Evolutionary conservation across 495 filamentous ascomycete genomes (phyloP).

Genomic region (Penicillium canariense): DNA sequence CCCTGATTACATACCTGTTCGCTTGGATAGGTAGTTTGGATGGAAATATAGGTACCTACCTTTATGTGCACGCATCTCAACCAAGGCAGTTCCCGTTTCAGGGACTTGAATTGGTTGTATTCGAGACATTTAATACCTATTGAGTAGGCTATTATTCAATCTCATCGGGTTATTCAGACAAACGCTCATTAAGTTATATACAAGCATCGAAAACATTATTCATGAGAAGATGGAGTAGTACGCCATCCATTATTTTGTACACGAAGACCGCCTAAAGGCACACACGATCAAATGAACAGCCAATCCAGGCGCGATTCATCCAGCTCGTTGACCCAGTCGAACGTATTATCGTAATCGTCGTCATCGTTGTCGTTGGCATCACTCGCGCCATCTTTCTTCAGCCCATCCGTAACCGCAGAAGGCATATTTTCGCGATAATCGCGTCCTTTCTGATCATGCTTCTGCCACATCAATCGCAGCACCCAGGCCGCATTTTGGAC

Average conservation of each 20-base stretch:
- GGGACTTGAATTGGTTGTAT: no score
- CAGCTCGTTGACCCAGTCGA: conserved; percentile 49
- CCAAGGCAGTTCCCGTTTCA: no score
- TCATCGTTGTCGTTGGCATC: conserved; percentile 3
- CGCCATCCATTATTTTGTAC: not conserved
- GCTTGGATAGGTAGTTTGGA: no score
- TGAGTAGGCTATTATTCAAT: not conserved
- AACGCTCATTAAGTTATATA: conserved; percentile 12
- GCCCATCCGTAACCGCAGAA: not conserved
- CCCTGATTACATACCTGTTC: no score
- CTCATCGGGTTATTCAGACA: not conserved
- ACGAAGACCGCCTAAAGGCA: not conserved
- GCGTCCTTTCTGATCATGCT: conserved; percentile 34
- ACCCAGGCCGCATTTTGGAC: conserved; percentile 49
- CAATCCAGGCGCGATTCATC: conserved; percentile 46
- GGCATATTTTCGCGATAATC: conserved; percentile 5
- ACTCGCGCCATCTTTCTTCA: not conserved
- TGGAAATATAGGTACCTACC: no score
- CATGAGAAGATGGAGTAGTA: not conserved
- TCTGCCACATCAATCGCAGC: conserved; percentile 47
- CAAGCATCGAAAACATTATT: conserved; percentile 8
- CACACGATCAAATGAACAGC: conserved; percentile 41
- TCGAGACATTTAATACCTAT: no score
- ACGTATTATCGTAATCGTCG: conserved; percentile 25
- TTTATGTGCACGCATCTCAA: no score